Evolutionary conservation across 805 yeast species (phyloP).

Genomic region (Nakazawaea anatomiae): DNA sequence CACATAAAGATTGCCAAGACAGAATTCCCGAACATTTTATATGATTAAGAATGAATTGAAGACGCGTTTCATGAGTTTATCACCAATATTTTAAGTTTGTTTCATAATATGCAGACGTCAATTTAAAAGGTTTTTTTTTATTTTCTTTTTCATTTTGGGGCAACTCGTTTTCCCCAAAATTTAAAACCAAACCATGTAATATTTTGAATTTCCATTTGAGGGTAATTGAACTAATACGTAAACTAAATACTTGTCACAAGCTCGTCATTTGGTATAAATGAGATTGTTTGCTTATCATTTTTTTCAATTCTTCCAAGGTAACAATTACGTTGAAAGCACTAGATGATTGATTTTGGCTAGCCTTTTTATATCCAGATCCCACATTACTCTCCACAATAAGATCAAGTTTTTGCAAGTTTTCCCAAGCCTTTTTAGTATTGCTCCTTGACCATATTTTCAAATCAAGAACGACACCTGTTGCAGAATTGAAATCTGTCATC

Average conservation of each 20-base stretch:
- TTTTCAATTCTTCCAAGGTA: conserved; percentile 8
- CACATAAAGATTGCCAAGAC: too few species aligned
- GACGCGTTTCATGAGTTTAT: too few species aligned
- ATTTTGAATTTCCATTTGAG: too few species aligned
- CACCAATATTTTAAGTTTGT: too few species aligned
- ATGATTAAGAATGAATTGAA: too few species aligned
- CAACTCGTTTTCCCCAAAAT: too few species aligned
- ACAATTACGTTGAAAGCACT: conserved; percentile 3
- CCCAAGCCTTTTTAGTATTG: conserved; percentile 24
- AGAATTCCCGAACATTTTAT: too few species aligned
- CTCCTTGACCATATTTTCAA: conserved; percentile 55
- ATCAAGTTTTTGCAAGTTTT: background rate
- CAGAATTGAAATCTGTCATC: conserved; percentile 20
- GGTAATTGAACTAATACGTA: too few species aligned
- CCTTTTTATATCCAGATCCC: background rate
- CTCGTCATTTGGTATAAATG: conserved; percentile 1
- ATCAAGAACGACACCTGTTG: conserved; percentile 32
- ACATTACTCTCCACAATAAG: conserved; percentile 2
- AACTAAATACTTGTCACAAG: background rate
- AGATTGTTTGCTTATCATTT: background rate
- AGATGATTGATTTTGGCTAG: conserved; percentile 4
- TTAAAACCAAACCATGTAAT: too few species aligned
- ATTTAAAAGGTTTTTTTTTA: too few species aligned
- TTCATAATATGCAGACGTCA: too few species aligned
- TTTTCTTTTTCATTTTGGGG: too few species aligned